These are phyloP conservation scores for Coriaria nepalensis DNA, from an alignment of 306 rosid species.

Conservation along the genomic window DNA sequence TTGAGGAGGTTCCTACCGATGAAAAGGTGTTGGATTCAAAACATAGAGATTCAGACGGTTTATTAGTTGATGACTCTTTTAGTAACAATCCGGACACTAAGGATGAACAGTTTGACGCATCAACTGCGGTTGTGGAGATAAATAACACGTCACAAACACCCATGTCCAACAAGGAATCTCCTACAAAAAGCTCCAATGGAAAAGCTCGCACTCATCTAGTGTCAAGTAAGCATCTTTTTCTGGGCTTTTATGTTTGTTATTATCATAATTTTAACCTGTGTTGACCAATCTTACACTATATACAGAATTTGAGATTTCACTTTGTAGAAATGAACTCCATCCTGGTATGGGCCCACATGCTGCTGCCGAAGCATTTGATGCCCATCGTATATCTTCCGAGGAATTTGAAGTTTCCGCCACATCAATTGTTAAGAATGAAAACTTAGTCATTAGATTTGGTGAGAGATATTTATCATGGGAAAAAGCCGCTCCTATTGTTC, in stretches of 20 bases:
- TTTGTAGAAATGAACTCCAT: slow-evolving; percentile 66
- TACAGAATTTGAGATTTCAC: slow-evolving; percentile 78
- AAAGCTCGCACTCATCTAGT: not conserved
- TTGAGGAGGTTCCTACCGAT: slow-evolving; percentile 2
- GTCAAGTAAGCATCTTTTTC: not conserved
- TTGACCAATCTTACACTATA: slow-evolving; percentile 1
- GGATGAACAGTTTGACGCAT: not conserved
- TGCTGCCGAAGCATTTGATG: slow-evolving; percentile 64
- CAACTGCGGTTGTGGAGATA: slow-evolving; percentile 4
- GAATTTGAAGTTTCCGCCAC: slow-evolving; percentile 49
- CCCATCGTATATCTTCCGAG: slow-evolving; percentile 41
- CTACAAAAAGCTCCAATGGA: slow-evolving; percentile 1
- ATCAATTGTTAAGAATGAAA: slow-evolving; percentile 52
- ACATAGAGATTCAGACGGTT: not conserved
- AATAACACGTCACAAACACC: slow-evolving; percentile 2
- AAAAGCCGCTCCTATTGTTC: slow-evolving; percentile 74
- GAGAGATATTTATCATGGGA: slow-evolving; percentile 74
- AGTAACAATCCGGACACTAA: not conserved
- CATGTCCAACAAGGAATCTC: slow-evolving; percentile 3
- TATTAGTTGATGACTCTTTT: not conserved
- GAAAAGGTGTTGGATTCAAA: not conserved
- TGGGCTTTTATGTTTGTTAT: no score
- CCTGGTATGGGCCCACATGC: slow-evolving; percentile 66
- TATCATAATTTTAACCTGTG: no score
- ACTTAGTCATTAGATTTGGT: slow-evolving; percentile 47